phyloP scores from a whole-genome alignment of 139 green algal genomes.

The Chlorella sorokiniana region DNA sequence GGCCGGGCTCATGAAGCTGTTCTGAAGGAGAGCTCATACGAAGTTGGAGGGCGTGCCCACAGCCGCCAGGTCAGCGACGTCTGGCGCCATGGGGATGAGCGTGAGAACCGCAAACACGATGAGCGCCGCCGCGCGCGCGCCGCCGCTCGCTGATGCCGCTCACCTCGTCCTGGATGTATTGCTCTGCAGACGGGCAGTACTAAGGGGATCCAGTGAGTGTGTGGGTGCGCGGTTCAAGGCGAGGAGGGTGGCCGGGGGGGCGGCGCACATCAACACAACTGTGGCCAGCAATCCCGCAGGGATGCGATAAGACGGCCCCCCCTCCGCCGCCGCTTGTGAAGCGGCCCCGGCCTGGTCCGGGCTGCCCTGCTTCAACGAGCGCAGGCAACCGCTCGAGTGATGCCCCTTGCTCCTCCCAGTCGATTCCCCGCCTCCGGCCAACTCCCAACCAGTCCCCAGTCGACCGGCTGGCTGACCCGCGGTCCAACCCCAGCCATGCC shows the following conservation, averaged over 20 bases:
- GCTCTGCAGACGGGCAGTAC: slow-evolving; percentile 50
- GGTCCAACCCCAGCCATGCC: too few relatives aligned
- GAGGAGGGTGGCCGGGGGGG: not conserved
- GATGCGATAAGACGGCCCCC: too few relatives aligned
- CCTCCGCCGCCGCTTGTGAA: too few relatives aligned
- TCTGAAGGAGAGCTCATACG: slow-evolving; percentile 1
- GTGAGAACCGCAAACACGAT: slow-evolving; percentile 69
- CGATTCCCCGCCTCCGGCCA: not conserved
- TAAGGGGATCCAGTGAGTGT: too few relatives aligned
- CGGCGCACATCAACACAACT: too few relatives aligned
- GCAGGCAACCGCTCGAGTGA: too few relatives aligned
- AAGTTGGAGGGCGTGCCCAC: slow-evolving; percentile 29
- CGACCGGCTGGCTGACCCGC: too few relatives aligned
- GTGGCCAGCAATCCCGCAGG: too few relatives aligned
- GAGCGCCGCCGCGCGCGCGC: slow-evolving; percentile 45
- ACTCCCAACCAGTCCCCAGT: not conserved
- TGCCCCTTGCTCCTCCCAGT: too few relatives aligned
- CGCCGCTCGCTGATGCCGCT: slow-evolving; percentile 44
- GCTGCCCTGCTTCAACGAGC: too few relatives aligned
- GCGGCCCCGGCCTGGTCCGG: too few relatives aligned
- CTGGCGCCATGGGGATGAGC: slow-evolving; percentile 74
- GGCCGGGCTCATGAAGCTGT: not conserved
- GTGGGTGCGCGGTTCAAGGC: too few relatives aligned
- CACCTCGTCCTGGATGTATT: slow-evolving; percentile 76
- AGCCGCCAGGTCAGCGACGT: slow-evolving; percentile 46